Conservation (phyloP, 2,329 filamentous ascomycete species). For the Clonostachys byssicola region DNA sequence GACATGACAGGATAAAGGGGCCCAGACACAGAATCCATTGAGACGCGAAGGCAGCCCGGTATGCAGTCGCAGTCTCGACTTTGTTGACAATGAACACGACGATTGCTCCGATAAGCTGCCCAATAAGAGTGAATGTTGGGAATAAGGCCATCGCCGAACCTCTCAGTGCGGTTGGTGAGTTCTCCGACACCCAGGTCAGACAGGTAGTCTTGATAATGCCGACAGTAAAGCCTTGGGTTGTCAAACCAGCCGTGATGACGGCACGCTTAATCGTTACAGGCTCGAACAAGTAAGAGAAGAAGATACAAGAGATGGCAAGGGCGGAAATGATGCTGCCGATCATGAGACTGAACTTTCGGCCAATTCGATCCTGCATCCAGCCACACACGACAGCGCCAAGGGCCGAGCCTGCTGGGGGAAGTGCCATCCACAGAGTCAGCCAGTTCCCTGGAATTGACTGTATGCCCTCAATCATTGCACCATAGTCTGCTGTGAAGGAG, state of each 20-base stretch:
- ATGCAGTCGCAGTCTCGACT: slow-evolving; percentile 20
- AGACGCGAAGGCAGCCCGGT: slow-evolving; percentile 31
- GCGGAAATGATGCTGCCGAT: slow-evolving; percentile 15
- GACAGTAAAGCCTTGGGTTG: slow-evolving; percentile 16
- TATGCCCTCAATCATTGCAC: slow-evolving; percentile 11
- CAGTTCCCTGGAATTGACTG: slow-evolving; percentile 16
- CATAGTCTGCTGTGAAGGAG: slow-evolving; percentile 19
- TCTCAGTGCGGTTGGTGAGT: slow-evolving; percentile 36
- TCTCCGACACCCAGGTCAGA: slow-evolving; percentile 45
- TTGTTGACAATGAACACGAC: slow-evolving; percentile 27
- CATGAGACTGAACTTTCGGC: slow-evolving; percentile 14
- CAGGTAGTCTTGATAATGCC: slow-evolving; percentile 36
- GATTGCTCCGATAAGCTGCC: slow-evolving; percentile 39
- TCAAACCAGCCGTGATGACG: slow-evolving; percentile 16
- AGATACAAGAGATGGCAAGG: slow-evolving; percentile 14
- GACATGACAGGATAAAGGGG: slow-evolving; percentile 32
- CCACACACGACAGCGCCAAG: slow-evolving; percentile 15
- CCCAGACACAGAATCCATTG: slow-evolving; percentile 38
- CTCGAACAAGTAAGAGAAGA: slow-evolving; percentile 14
- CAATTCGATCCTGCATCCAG: slow-evolving; percentile 17
- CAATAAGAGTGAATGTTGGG: slow-evolving; percentile 41
- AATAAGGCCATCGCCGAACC: slow-evolving; percentile 42
- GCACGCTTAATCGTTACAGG: slow-evolving; percentile 7
- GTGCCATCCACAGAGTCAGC: slow-evolving; percentile 18
- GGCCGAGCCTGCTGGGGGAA: slow-evolving; percentile 13